Evolutionary conservation across 371 early-diverging fungal species (phyloP), one percentile per base, ranked within the genome.

Genomic region (Mucor lusitanicus): DNA sequence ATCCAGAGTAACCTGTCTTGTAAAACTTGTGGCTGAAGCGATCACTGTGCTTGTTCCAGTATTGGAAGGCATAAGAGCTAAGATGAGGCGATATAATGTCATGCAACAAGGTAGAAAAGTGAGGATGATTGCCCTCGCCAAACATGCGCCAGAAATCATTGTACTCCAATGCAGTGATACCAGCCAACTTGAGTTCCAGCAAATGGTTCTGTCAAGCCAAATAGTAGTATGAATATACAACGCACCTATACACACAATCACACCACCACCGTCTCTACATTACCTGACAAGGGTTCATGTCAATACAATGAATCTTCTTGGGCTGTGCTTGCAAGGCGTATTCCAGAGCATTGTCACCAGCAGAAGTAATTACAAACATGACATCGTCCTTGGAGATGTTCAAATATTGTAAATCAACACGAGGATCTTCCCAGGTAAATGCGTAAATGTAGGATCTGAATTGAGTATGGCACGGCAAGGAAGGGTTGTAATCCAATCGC

Each of bases 401-500:
- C 64, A 94, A 69, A 48, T 87, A 85, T 55, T 90, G 80, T 21
- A 94, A 74, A 69, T 94, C 94, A 25, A 87, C 87, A 21, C 88
- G 85, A 1, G 94, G 94, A 69, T 94, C 94, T 65, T 94, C 94
- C 95, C 94, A 94, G 1, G 95, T 90, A 61, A 94, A 94, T 6
- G 92, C 94, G 67, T 93, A 94, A 58, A 94, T 91, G 70, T 93
- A 94, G 1, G 93, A 92, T 12, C 88, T 81, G 74, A 94, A 93
- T 65, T 92, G 90, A 1, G 89, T 84, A 64, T 91, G 90, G 40
- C 87, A 87, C 5, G 89, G 75, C 54, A 88, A 72, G 0, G 81
- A 73, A 0, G 89, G 88, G 61, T 90, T 82, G 61, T 93, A 94
- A 9, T 90, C 84, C 27, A 90, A 75, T 7, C 95, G 81, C 88